Evolutionary conservation across 805 yeast species (phyloP).

Genomic region (Cyberlindnera subsufficiens): DNA sequence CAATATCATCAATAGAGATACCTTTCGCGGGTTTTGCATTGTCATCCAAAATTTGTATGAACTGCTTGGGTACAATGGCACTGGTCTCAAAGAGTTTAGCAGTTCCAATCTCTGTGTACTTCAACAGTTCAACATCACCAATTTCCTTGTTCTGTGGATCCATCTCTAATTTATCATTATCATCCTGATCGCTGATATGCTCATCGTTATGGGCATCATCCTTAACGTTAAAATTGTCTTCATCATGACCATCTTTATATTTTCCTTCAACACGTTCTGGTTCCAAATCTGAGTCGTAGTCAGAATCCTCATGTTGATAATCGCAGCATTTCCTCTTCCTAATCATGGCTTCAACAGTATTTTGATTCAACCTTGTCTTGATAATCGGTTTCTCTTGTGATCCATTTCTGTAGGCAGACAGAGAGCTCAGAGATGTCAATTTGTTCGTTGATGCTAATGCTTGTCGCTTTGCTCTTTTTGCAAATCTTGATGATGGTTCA

Average conservation of each 20-base stretch:
- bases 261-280: neutral
- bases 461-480: neutral
- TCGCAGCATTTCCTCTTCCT: slow-evolving; percentile 16
- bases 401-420: slow-evolving; percentile 14
- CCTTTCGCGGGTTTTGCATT: slow-evolving; percentile 1
- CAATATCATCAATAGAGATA: slow-evolving; percentile 33
- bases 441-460: neutral
- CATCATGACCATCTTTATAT: neutral
- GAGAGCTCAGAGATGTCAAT: neutral
- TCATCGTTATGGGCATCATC: neutral
- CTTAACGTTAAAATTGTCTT: neutral
- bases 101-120: slow-evolving; percentile 10
- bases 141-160: neutral
- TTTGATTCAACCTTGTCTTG: neutral
- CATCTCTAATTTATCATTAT: slow-evolving; percentile 1
- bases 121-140: slow-evolving; percentile 10
- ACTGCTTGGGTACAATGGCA: slow-evolving; percentile 1
- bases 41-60: slow-evolving; percentile 1
- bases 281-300: neutral
- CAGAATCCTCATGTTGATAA: slow-evolving; percentile 1
- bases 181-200: slow-evolving; percentile 1
- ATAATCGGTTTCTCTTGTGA: neutral
- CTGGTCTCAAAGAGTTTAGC: slow-evolving; percentile 8
- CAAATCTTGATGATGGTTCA: neutral
- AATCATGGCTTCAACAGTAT: slow-evolving; percentile 8